phyloP scores from a whole-genome alignment of 805 yeast genomes.

The Kregervanrija pseudodelftensis region DNA sequence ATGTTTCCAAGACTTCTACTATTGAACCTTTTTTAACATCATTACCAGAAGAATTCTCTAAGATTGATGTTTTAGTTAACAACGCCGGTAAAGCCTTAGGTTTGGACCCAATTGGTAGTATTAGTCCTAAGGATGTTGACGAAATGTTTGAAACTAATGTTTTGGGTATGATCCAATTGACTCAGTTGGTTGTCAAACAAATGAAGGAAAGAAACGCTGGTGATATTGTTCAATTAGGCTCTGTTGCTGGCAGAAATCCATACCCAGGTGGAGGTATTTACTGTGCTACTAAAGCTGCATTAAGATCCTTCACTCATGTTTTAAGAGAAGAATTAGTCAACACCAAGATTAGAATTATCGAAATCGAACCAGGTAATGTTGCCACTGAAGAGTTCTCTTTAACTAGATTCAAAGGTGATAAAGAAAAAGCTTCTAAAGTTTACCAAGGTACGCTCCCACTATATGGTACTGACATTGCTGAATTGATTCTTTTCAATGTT shows the following conservation, averaged over 20 bases:
- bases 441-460: constrained; percentile 66
- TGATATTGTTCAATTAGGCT: constrained; percentile 68
- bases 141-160: constrained; percentile 85
- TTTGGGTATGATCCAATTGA: constrained; percentile 72
- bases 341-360: constrained; percentile 58
- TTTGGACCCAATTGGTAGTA: constrained; percentile 63
- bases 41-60: constrained; percentile 42
- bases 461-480: constrained; percentile 69
- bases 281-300: constrained; percentile 70
- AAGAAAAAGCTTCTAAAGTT: constrained; percentile 52
- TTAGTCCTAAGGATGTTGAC: constrained; percentile 55
- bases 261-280: constrained; percentile 76
- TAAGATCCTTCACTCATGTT: constrained; percentile 63
- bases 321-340: constrained; percentile 49
- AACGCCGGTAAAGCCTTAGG: constrained; percentile 83
- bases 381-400: constrained; percentile 66
- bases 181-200: constrained; percentile 69
- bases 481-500: constrained; percentile 57
- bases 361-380: constrained; percentile 73
- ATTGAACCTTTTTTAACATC: constrained; percentile 35
- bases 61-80: constrained; percentile 61
- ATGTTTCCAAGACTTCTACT: constrained; percentile 37
- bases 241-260: constrained; percentile 74
- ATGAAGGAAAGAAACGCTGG: constrained; percentile 66
- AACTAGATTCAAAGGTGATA: constrained; percentile 59